Evolutionary conservation across 371 early-diverging fungal genomes (phyloP).

Genomic region (Mortierella sp.): DNA sequence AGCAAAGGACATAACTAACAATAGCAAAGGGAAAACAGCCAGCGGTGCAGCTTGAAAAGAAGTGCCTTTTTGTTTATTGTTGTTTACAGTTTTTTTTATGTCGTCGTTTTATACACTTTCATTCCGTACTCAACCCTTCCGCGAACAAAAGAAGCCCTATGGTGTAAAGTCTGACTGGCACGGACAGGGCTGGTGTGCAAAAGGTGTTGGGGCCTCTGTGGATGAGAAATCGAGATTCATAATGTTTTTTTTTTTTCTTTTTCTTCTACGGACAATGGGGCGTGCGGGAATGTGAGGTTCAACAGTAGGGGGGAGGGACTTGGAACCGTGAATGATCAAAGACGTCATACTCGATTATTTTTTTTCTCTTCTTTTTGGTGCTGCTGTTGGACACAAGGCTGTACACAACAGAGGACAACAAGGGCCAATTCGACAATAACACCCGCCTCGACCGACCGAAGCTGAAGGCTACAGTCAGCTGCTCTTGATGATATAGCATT

Average conservation of each 20-base stretch:
- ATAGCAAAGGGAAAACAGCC: not conserved
- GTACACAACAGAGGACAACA: not conserved
- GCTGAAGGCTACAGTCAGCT: not conserved
- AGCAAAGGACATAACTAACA: not conserved
- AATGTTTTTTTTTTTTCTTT: not conserved
- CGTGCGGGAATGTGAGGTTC: not conserved
- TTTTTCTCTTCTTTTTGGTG: not conserved
- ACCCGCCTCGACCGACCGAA: not conserved
- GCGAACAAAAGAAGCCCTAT: not conserved
- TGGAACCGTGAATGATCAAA: slow-evolving; percentile 10
- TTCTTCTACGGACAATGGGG: not conserved
- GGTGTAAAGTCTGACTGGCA: not conserved
- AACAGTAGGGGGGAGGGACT: not conserved
- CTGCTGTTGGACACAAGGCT: slow-evolving; percentile 20
- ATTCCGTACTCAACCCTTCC: not conserved
- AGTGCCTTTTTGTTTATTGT: not conserved
- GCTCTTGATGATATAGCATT: not conserved
- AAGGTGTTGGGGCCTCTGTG: not conserved
- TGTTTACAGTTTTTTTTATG: slow-evolving; percentile 4
- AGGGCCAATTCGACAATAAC: not conserved
- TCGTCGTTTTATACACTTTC: not conserved
- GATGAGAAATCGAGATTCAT: not conserved
- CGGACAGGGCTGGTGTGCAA: not conserved
- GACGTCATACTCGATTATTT: slow-evolving; percentile 31
- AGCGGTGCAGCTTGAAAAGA: not conserved